Percentiles rank a stretch among this genome's conserved stretches.
Evolutionary conservation across 164 flowering plant species (phyloP).

Genomic region (Amborella trichopoda): DNA sequence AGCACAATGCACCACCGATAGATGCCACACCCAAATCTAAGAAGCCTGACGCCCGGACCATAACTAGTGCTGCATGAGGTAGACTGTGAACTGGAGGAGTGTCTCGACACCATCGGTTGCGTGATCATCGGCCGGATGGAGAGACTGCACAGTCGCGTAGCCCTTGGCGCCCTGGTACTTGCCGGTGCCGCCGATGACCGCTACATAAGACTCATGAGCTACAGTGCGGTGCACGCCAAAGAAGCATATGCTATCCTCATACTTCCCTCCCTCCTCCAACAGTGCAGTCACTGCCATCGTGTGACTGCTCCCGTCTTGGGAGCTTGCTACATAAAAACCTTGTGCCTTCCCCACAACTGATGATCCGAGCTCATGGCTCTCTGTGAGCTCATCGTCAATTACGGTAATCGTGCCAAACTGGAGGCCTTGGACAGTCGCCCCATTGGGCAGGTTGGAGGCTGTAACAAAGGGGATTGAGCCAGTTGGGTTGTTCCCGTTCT

Average conservation of each 20-base stretch:
- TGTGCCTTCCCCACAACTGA: constrained; percentile 55
- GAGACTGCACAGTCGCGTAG: constrained; percentile 36
- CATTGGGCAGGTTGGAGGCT: constrained; percentile 35
- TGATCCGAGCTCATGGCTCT: constrained; percentile 51
- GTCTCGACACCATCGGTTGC: constrained; percentile 17
- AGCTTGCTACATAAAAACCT: constrained; percentile 59
- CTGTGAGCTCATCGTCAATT: constrained; percentile 54
- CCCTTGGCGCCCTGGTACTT: constrained; percentile 63
- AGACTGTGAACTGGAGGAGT: constrained; percentile 18
- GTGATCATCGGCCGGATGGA: constrained; percentile 22
- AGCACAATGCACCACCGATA: too few relatives aligned
- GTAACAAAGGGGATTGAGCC: constrained; percentile 18
- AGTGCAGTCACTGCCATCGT: constrained; percentile 50
- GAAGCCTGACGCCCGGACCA: too few relatives aligned
- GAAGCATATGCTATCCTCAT: constrained; percentile 46
- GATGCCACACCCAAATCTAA: too few relatives aligned
- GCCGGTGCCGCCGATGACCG: constrained; percentile 81
- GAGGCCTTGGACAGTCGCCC: constrained; percentile 31
- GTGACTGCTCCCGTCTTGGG: constrained; percentile 51
- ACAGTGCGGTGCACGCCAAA: constrained; percentile 46
- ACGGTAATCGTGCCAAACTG: constrained; percentile 62
- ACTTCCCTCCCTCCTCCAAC: constrained; percentile 31
- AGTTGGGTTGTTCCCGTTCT: constrained; percentile 10
- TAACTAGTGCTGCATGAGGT: too few relatives aligned
- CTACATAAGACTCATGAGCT: constrained; percentile 43